Evolutionary conservation across 2,329 filamentous ascomycete species (phyloP).

Genomic region (Scortechinia acanthostroma): DNA sequence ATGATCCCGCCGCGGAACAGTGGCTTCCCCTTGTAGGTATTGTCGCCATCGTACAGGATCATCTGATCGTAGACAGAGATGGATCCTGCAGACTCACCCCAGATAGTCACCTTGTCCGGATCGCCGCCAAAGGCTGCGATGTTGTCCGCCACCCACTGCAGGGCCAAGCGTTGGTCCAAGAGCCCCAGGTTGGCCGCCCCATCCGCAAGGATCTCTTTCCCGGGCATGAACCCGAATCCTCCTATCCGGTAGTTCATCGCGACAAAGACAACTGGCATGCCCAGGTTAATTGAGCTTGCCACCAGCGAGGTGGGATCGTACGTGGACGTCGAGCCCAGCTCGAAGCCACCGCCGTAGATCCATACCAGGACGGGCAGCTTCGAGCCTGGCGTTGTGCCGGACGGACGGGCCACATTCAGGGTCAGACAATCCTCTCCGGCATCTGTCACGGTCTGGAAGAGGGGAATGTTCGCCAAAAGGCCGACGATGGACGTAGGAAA

Average conservation of each 20-base stretch:
- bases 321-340: slow-evolving; percentile 38
- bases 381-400: slow-evolving; percentile 39
- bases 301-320: slow-evolving; percentile 44
- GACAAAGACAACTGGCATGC: slow-evolving; percentile 67
- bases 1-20: slow-evolving; percentile 75
- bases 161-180: slow-evolving; percentile 64
- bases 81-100: slow-evolving; percentile 66
- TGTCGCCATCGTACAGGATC: slow-evolving; percentile 65
- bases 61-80: slow-evolving; percentile 75
- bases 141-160: slow-evolving; percentile 74
- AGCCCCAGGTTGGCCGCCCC: slow-evolving; percentile 66
- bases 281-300: slow-evolving; percentile 29
- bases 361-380: slow-evolving; percentile 64
- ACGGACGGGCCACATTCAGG: slow-evolving; percentile 45
- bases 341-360: slow-evolving; percentile 65
- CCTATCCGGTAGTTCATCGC: slow-evolving; percentile 72
- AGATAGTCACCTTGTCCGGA: slow-evolving; percentile 71
- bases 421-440: slow-evolving; percentile 59
- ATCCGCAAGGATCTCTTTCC: slow-evolving; percentile 59
- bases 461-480: slow-evolving; percentile 40
- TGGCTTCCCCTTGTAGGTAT: slow-evolving; percentile 66
- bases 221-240: slow-evolving; percentile 69
- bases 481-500: slow-evolving; percentile 35
- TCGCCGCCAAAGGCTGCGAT: slow-evolving; percentile 75
- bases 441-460: slow-evolving; percentile 45